Evolutionary conservation across 225 moss, liverwort and hornwort genomes (phyloP).

Genomic region (Polytrichum formosum): DNA sequence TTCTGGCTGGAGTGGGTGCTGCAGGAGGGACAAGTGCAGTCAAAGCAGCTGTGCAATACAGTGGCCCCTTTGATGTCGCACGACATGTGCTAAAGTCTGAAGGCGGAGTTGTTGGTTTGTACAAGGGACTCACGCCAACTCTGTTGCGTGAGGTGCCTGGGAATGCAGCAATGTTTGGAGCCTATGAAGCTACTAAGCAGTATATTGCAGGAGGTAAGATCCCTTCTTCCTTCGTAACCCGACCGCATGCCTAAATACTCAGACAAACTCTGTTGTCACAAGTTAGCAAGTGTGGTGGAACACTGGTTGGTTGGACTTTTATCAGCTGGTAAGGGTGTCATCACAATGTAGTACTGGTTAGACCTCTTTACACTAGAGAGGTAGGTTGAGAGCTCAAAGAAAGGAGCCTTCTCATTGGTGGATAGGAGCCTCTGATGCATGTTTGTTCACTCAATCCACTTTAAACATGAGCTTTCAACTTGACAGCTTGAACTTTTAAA

Average conservation of each 20-base stretch:
- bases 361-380: no score
- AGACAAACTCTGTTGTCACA: neutral
- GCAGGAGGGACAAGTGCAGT: constrained; percentile 29
- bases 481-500: no score
- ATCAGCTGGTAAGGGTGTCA: no score
- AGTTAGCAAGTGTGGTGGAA: no score
- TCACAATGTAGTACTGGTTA: no score
- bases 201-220: constrained; percentile 66
- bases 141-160: constrained; percentile 93
- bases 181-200: constrained; percentile 90
- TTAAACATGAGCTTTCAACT: no score
- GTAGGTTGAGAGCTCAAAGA: no score
- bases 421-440: no score
- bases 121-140: constrained; percentile 82
- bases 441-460: no score
- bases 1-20: constrained; percentile 49
- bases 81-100: constrained; percentile 77
- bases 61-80: constrained; percentile 79
- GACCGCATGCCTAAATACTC: neutral
- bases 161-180: constrained; percentile 86
- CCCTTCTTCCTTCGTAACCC: neutral
- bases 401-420: no score
- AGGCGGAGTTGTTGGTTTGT: constrained; percentile 72
- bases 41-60: constrained; percentile 55
- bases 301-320: no score